Evolutionary conservation across 2,329 filamentous ascomycete genomes (phyloP).

Genomic region (Neonectria ditissima): DNA sequence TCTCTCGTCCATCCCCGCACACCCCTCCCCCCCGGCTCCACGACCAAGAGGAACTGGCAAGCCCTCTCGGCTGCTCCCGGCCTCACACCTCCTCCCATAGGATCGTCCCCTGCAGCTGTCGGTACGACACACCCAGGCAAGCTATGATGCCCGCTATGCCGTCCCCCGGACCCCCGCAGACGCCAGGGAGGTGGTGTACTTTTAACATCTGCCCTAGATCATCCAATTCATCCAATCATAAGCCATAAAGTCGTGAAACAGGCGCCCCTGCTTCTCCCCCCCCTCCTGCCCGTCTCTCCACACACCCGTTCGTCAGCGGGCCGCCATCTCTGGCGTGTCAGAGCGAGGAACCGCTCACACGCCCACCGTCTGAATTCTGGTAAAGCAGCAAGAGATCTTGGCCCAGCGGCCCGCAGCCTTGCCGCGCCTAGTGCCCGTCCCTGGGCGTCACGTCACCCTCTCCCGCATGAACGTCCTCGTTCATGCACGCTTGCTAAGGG

Average conservation of each 20-base stretch:
- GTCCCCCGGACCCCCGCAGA: conserved; percentile 43
- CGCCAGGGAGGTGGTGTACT: conserved; percentile 57
- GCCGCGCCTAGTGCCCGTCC: conserved; percentile 47
- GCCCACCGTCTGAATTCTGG: conserved; percentile 39
- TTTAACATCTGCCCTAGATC: conserved; percentile 54
- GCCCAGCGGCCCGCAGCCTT: conserved; percentile 52
- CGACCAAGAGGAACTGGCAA: conserved; percentile 34
- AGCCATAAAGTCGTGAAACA: conserved; percentile 62
- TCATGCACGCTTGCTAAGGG: conserved; percentile 36
- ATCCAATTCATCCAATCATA: conserved; percentile 64
- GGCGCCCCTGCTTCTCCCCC: conserved; percentile 42
- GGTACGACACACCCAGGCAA: conserved; percentile 37
- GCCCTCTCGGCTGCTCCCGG: conserved; percentile 42
- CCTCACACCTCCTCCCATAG: conserved; percentile 36
- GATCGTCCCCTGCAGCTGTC: conserved; percentile 40
- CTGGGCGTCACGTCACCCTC: conserved; percentile 46
- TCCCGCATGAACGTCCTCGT: conserved; percentile 39
- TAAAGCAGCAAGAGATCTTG: conserved; percentile 58
- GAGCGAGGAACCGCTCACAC: conserved; percentile 42
- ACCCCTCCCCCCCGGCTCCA: conserved; percentile 34
- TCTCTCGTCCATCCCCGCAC: conserved; percentile 39
- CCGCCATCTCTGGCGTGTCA: conserved; percentile 44
- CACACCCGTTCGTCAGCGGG: conserved; percentile 43
- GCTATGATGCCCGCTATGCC: conserved; percentile 39
- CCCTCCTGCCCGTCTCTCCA: conserved; percentile 33